Evolutionary conservation across 1,284 basidiomycete species (phyloP).

Genomic region (Moesziomyces parantarcticus): DNA sequence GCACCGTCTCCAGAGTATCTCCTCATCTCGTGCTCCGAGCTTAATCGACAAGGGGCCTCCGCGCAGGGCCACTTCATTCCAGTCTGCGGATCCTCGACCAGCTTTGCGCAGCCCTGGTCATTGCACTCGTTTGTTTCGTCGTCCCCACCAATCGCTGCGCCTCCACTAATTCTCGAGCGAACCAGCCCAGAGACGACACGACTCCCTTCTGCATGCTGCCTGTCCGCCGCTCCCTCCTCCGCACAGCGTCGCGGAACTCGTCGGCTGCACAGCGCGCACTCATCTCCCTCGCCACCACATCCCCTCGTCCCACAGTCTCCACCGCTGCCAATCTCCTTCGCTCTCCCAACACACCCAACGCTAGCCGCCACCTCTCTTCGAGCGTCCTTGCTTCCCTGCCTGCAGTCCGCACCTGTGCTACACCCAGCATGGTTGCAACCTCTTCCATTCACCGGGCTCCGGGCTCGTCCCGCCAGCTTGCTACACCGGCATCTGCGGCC

Average conservation of each 20-base stretch:
- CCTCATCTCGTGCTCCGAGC: too few relatives aligned
- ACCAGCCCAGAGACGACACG: slow-evolving; percentile 26
- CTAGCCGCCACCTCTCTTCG: slow-evolving; percentile 15
- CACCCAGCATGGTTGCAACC: slow-evolving; percentile 15
- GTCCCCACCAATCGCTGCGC: slow-evolving; percentile 20
- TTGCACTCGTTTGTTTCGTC: slow-evolving; percentile 18
- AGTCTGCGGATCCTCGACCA: slow-evolving; percentile 1
- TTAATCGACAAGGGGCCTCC: background rate
- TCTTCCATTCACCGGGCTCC: slow-evolving; percentile 17
- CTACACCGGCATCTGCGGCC: slow-evolving; percentile 33
- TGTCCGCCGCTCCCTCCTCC: slow-evolving; percentile 33
- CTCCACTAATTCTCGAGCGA: slow-evolving; percentile 28
- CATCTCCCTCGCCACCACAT: slow-evolving; percentile 1
- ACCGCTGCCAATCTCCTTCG: slow-evolving; percentile 1
- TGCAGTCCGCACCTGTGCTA: background rate
- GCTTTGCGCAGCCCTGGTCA: slow-evolving; percentile 7
- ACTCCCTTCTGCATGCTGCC: slow-evolving; percentile 41
- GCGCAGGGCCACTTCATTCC: background rate
- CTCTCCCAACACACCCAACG: slow-evolving; percentile 2
- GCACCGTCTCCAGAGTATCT: background rate
- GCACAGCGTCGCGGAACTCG: slow-evolving; percentile 30
- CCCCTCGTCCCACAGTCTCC: slow-evolving; percentile 4
- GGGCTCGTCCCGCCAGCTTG: slow-evolving; percentile 44
- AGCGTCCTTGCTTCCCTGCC: slow-evolving; percentile 4
- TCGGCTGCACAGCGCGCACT: slow-evolving; percentile 15